phyloP scores from a whole-genome alignment of 176 grass and related monocot species.

The sorghum (Sorghum bicolor) region DNA sequence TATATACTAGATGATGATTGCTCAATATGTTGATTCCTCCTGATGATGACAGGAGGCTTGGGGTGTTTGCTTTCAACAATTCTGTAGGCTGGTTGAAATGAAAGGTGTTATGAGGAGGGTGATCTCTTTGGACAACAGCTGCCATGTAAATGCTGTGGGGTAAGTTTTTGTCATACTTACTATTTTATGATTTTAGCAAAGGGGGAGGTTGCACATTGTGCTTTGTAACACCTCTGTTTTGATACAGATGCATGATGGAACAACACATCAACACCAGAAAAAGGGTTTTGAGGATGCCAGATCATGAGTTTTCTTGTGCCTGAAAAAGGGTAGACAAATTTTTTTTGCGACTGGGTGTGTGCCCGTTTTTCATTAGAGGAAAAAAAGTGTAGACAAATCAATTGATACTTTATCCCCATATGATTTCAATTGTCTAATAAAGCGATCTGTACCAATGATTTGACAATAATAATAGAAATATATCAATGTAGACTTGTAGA shows the following conservation, averaged over 20 bases:
- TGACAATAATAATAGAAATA: not conserved
- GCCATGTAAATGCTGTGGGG: slow-evolving; percentile 73
- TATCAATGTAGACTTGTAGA: not conserved
- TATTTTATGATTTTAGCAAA: not conserved
- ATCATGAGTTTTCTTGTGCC: not conserved
- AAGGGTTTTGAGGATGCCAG: slow-evolving; percentile 49
- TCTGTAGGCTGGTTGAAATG: slow-evolving; percentile 37
- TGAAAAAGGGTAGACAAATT: not conserved
- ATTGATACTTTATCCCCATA: not conserved
- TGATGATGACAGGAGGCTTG: too few species aligned
- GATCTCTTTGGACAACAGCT: slow-evolving; percentile 75
- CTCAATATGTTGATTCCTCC: not conserved
- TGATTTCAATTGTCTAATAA: not conserved
- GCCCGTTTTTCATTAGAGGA: too few species aligned
- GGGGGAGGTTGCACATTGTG: slow-evolving; percentile 1
- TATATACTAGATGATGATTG: not conserved
- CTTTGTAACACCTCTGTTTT: slow-evolving; percentile 7
- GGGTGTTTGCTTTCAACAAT: not conserved
- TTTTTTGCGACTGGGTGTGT: too few species aligned
- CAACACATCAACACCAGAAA: slow-evolving; percentile 55
- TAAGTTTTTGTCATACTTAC: not conserved
- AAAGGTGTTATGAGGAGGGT: slow-evolving; percentile 65
- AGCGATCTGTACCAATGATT: not conserved
- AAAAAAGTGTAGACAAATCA: not conserved
- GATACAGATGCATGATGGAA: slow-evolving; percentile 66